phyloP scores from a whole-genome alignment of 1,139 yeast genomes.

The Suhomyces coccinellae region DNA sequence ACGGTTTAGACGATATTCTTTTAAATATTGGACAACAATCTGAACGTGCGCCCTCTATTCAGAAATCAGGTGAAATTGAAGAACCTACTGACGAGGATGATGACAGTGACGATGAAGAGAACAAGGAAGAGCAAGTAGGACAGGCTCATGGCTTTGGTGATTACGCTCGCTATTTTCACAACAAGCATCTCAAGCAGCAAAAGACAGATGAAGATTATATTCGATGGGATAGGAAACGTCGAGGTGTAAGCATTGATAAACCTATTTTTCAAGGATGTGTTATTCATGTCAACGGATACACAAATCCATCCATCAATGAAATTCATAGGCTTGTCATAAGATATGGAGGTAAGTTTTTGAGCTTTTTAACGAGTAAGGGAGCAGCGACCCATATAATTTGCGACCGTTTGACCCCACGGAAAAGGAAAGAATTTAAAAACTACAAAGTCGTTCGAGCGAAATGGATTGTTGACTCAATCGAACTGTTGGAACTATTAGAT shows the following conservation, averaged over 20 bases:
- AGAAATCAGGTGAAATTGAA: constrained; percentile 6
- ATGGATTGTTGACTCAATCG: constrained; percentile 76
- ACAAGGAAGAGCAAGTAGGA: constrained; percentile 20
- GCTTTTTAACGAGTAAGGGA: constrained; percentile 66
- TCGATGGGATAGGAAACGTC: constrained; percentile 48
- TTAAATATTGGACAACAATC: constrained; percentile 7
- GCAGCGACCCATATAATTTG: constrained; percentile 86
- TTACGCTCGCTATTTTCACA: constrained; percentile 64
- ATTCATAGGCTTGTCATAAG: constrained; percentile 69
- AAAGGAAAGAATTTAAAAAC: constrained; percentile 60
- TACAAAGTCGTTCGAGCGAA: constrained; percentile 77
- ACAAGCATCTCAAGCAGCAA: constrained; percentile 69
- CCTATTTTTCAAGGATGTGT: constrained; percentile 62
- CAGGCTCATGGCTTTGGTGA: constrained; percentile 63
- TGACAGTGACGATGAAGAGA: background rate
- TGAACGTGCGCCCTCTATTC: background rate
- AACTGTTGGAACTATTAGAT: constrained; percentile 46
- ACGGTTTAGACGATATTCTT: constrained; percentile 34
- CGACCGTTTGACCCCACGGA: constrained; percentile 73
- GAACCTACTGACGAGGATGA: constrained; percentile 17
- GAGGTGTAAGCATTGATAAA: constrained; percentile 22
- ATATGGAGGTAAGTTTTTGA: constrained; percentile 79
- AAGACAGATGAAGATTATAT: constrained; percentile 57
- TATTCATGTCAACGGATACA: constrained; percentile 83
- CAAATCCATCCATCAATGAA: constrained; percentile 71